These are phyloP conservation scores for Ceratocystis cubensis DNA, from an alignment of 2,329 filamentous ascomycete genomes.

Conservation along the genomic window DNA sequence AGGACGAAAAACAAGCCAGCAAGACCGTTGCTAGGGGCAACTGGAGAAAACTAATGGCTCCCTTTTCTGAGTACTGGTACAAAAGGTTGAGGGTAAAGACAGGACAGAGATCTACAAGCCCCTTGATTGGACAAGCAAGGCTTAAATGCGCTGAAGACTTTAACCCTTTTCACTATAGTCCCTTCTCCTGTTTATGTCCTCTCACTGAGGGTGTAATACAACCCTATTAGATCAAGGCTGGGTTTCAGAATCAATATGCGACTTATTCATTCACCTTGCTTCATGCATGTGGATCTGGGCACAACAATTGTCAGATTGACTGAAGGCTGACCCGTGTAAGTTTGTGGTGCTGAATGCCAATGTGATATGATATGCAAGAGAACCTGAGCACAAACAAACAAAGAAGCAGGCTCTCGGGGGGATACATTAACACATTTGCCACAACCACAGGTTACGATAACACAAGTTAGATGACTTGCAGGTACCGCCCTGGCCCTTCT, in stretches of 20 bases:
- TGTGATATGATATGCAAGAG: neutral
- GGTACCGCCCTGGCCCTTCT: neutral
- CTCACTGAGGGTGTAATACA: neutral
- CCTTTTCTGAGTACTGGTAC: neutral
- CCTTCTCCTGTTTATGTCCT: neutral
- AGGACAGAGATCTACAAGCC: neutral
- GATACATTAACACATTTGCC: neutral
- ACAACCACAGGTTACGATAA: neutral
- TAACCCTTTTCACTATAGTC: neutral
- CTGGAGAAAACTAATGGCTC: neutral
- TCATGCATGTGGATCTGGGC: neutral
- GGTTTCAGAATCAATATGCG: neutral
- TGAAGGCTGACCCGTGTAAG: neutral
- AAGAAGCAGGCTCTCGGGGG: neutral
- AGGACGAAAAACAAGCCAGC: neutral
- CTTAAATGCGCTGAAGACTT: conserved; percentile 3
- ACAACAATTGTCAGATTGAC: neutral
- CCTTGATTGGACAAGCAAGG: conserved; percentile 2
- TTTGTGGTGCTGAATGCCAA: too few species aligned
- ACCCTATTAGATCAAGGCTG: neutral
- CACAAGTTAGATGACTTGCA: conserved; percentile 1
- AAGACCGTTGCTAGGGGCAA: neutral
- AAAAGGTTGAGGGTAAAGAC: neutral
- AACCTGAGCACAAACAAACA: neutral
- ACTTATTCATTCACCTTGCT: neutral